These are phyloP conservation scores for Ormosia emarginata DNA, from an alignment of 306 rosid genomes.

Conservation along the genomic window DNA sequence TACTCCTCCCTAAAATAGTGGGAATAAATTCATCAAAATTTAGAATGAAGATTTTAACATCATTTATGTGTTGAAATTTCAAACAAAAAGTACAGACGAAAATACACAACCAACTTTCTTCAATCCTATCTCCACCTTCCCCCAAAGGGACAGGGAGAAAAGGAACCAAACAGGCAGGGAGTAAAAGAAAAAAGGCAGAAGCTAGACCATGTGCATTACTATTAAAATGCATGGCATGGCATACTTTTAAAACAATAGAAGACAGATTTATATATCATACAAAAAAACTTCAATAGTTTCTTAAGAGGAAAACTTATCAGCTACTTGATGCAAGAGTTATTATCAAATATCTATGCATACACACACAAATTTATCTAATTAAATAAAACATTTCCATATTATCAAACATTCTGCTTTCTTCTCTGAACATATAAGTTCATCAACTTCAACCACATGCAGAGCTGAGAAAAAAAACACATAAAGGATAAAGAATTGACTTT, in stretches of 20 bases:
- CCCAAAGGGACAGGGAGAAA: not conserved
- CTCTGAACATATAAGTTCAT: not conserved
- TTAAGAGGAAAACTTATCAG: not conserved
- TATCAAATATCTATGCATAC: not conserved
- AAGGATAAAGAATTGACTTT: constrained; percentile 43
- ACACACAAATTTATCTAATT: not conserved
- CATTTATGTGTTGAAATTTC: not conserved
- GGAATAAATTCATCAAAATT: constrained; percentile 9
- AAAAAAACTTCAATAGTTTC: not conserved
- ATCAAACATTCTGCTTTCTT: not conserved
- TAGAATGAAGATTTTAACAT: not conserved
- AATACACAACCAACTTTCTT: not conserved
- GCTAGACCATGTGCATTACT: not conserved
- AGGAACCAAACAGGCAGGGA: not conserved
- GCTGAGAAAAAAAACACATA: not conserved
- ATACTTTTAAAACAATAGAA: not conserved
- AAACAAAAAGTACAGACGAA: not conserved
- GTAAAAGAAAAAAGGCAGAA: not conserved
- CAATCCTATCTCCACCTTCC: not conserved
- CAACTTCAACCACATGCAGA: constrained; percentile 1
- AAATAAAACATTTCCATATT: not conserved
- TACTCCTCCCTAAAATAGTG: constrained; percentile 73
- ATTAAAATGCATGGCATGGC: not conserved
- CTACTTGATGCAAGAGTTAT: not conserved
- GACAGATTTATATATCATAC: not conserved